These are phyloP conservation scores for Rhipidocladum racemiflorum DNA, from an alignment of 176 grass and related monocot species.

Conservation along the genomic window DNA sequence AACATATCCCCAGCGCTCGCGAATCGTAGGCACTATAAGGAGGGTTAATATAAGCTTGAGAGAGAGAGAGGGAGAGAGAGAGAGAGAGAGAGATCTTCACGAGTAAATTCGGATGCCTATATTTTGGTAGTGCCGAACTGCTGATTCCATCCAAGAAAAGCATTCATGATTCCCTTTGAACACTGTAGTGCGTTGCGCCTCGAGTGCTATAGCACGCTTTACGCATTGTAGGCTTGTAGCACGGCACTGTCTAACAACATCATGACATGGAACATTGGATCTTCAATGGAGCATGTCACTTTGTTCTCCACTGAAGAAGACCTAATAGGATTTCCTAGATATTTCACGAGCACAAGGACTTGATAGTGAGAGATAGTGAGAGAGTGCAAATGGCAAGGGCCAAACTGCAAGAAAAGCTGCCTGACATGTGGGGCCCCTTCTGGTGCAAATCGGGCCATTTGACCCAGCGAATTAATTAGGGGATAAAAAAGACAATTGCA, in stretches of 20 bases:
- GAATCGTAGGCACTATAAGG: too few species aligned
- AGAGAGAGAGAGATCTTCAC: too few species aligned
- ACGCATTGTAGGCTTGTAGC: not conserved
- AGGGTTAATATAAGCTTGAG: too few species aligned
- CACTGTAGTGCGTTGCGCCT: not conserved
- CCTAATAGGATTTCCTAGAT: not conserved
- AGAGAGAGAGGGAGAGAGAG: too few species aligned
- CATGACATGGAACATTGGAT: not conserved
- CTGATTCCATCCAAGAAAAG: not conserved
- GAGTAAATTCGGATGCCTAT: not conserved
- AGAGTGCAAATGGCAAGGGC: not conserved
- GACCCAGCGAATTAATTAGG: conserved; percentile 30
- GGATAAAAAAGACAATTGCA: conserved; percentile 13
- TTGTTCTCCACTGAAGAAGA: not conserved
- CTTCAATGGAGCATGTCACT: not conserved
- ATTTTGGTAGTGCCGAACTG: not conserved
- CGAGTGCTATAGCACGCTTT: not conserved
- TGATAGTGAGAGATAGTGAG: not conserved
- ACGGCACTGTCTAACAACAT: not conserved
- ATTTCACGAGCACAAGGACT: not conserved
- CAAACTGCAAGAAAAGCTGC: not conserved
- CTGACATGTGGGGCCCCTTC: not conserved
- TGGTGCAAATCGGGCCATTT: conserved; percentile 22
- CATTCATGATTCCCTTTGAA: not conserved
- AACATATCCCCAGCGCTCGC: too few species aligned